A percentile compares a stretch with the other conserved stretches of the same genome.
Evolutionary conservation across 345 rosid species (phyloP).

Genomic region (Moricandia moricandioides): DNA sequence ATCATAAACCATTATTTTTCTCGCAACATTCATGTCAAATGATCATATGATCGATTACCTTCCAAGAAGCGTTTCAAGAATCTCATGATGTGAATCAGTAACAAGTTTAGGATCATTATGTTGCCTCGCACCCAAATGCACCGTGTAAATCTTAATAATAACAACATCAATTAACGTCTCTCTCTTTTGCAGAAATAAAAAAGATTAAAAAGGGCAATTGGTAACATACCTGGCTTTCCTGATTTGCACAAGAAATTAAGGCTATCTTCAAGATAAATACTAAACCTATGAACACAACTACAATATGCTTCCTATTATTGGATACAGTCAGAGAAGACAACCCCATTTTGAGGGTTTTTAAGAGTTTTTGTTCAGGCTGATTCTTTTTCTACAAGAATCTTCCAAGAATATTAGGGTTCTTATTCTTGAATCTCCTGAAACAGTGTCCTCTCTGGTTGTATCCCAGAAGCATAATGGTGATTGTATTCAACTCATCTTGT

Average conservation of each 20-base stretch:
- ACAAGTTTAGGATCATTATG: conserved; percentile 45
- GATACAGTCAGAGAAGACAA: conserved; percentile 32
- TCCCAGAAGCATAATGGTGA: conserved; percentile 19
- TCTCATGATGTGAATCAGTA: conserved; percentile 58
- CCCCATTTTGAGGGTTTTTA: conserved; percentile 10
- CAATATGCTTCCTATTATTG: conserved; percentile 17
- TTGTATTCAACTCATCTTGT: conserved; percentile 25
- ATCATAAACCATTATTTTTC: neutral
- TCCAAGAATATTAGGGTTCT: conserved; percentile 22
- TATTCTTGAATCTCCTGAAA: conserved; percentile 26
- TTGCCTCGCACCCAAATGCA: conserved; percentile 57
- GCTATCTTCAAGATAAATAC: conserved; percentile 9
- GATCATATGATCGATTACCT: conserved; percentile 40
- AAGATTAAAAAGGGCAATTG: neutral
- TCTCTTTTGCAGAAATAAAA: neutral
- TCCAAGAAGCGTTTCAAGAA: conserved; percentile 59
- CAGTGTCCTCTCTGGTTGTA: conserved; percentile 27
- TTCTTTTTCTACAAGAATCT: conserved; percentile 27
- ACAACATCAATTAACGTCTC: neutral
- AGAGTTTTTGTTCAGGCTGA: conserved; percentile 23
- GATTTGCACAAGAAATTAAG: conserved; percentile 14
- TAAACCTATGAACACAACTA: conserved; percentile 29
- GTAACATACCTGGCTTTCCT: conserved; percentile 15
- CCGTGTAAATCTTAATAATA: conserved; percentile 52
- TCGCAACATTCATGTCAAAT: neutral